Conservation (phyloP, 768 basidiomycete species). For the Xerocomellus chrysenteron region DNA sequence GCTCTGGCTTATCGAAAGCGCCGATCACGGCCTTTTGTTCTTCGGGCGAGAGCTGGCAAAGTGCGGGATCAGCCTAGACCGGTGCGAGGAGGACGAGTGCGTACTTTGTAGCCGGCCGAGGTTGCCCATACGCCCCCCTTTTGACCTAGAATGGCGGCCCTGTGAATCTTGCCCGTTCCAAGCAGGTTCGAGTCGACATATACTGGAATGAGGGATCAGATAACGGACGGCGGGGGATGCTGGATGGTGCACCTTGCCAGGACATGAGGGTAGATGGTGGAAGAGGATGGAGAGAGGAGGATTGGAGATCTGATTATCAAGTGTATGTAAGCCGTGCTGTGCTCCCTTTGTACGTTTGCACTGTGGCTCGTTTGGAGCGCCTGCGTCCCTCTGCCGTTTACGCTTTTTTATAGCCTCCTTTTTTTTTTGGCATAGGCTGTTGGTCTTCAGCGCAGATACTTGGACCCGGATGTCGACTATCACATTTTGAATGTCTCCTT, state of each 20-base stretch:
- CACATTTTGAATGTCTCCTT: too few species aligned
- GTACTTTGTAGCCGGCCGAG: conserved; percentile 23
- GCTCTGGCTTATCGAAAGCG: conserved; percentile 43
- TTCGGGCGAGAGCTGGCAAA: conserved; percentile 14
- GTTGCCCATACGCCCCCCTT: conserved; percentile 32
- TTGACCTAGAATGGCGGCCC: conserved; percentile 55
- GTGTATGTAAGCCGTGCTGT: conserved; percentile 28
- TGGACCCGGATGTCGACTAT: too few species aligned
- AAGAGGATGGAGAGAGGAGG: background rate
- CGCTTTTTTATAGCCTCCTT: too few species aligned
- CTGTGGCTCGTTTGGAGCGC: too few species aligned
- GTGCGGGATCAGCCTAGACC: background rate
- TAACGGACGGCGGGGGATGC: background rate
- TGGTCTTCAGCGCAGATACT: too few species aligned
- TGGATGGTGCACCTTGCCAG: conserved; percentile 64
- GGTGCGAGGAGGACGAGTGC: background rate
- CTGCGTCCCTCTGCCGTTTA: too few species aligned
- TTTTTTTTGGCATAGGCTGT: too few species aligned
- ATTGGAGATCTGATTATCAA: conserved; percentile 24
- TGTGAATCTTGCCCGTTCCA: conserved; percentile 64
- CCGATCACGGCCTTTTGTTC: conserved; percentile 31
- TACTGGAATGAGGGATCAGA: conserved; percentile 50
- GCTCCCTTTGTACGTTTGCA: background rate
- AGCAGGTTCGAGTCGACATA: conserved; percentile 84
- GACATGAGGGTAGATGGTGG: conserved; percentile 47